Conservation (phyloP, 495 filamentous ascomycete species). For the Tuber brumale region DNA sequence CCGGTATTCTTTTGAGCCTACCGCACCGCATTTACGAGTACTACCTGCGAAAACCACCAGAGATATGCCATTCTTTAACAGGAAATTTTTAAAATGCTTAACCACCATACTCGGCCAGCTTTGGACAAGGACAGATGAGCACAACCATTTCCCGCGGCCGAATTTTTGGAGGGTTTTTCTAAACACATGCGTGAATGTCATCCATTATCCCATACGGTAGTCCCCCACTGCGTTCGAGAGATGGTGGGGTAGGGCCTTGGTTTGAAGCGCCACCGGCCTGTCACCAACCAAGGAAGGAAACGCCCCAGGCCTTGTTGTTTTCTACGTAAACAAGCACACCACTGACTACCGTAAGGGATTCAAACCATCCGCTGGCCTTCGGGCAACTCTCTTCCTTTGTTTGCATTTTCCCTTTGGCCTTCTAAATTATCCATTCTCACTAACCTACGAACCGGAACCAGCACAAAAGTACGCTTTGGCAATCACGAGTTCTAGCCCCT, state of each 20-base stretch:
- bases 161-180: not conserved
- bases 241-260: too few relatives aligned
- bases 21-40: too few relatives aligned
- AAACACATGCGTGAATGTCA: not conserved
- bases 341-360: not conserved
- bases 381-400: too few relatives aligned
- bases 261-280: too few relatives aligned
- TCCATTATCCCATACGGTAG: not conserved
- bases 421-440: too few relatives aligned
- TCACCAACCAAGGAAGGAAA: too few relatives aligned
- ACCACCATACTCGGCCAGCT: not conserved
- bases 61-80: not conserved
- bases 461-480: not conserved
- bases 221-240: too few relatives aligned
- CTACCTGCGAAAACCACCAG: not conserved
- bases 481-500: not conserved
- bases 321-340: too few relatives aligned
- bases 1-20: not conserved
- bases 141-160: not conserved
- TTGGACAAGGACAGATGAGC: not conserved
- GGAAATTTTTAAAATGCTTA: not conserved
- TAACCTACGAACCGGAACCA: not conserved
- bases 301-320: too few relatives aligned
- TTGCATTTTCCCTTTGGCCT: too few relatives aligned
- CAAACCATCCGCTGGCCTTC: not conserved